These are phyloP conservation scores for Hemerocallis citrina DNA, from an alignment of 106 monocot species.

Conservation along the genomic window DNA sequence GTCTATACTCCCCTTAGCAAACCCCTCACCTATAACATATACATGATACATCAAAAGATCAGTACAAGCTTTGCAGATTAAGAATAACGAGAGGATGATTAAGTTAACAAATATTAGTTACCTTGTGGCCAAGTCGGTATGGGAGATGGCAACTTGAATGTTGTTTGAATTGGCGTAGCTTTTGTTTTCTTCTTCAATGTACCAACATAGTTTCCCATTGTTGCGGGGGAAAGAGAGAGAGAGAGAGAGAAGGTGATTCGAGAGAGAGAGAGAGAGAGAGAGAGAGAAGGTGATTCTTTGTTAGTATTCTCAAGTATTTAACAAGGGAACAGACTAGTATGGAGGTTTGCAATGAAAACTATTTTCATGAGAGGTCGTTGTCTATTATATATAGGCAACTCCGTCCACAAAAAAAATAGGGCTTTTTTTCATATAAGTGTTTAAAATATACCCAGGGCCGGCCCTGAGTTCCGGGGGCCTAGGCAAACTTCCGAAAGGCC, in stretches of 20 bases:
- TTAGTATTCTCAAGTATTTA: not conserved
- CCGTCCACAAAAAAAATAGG: too few species aligned
- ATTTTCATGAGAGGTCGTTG: not conserved
- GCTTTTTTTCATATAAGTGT: too few species aligned
- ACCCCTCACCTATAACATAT: conserved; percentile 46
- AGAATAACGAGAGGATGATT: not conserved
- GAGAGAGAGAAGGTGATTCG: too few species aligned
- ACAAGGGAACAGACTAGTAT: conserved; percentile 1
- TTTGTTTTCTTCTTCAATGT: not conserved
- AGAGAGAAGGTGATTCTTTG: not conserved
- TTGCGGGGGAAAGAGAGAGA: too few species aligned
- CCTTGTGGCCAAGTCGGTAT: conserved; percentile 11
- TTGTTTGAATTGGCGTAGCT: conserved; percentile 3
- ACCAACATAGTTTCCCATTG: conserved; percentile 1
- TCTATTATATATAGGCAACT: too few species aligned
- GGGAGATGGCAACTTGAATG: conserved; percentile 3
- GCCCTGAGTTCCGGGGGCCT: too few species aligned
- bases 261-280: too few species aligned
- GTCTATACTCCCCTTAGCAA: conserved; percentile 55
- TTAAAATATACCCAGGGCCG: too few species aligned
- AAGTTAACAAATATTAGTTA: not conserved
- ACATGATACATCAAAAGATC: too few species aligned
- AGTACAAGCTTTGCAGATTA: not conserved
- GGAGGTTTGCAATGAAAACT: not conserved
- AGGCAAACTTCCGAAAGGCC: too few species aligned